Percentiles rank a stretch among this genome's conserved stretches.
phyloP scores from a whole-genome alignment of 164 flowering plant species.

The Warburgia ugandensis region DNA sequence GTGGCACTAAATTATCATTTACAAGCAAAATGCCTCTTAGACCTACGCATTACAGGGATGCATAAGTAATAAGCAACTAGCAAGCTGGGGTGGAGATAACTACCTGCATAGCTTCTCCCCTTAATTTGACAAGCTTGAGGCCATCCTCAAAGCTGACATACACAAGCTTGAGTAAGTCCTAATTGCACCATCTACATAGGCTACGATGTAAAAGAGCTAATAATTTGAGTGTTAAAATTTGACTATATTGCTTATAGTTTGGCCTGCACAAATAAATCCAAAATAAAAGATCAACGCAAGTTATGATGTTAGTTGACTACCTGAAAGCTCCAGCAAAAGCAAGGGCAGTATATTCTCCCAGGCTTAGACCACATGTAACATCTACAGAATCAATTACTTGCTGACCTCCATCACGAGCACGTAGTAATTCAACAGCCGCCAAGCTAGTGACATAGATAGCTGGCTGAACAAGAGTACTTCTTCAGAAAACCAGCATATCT shows the following conservation, averaged over 20 bases:
- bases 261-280: no score
- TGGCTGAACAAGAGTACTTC: slow-evolving; percentile 47
- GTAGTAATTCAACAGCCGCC: slow-evolving; percentile 90
- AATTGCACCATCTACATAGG: neutral
- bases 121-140: slow-evolving; percentile 85
- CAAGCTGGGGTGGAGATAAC: neutral
- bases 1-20: neutral
- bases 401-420: slow-evolving; percentile 92
- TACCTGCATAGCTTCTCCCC: slow-evolving; percentile 99
- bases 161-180: neutral
- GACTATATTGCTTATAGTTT: no score
- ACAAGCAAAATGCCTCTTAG: neutral
- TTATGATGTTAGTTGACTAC: slow-evolving; percentile 20
- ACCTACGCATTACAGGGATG: neutral
- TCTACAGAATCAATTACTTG: slow-evolving; percentile 90
- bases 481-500: slow-evolving; percentile 2
- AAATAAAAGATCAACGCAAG: no score
- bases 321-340: slow-evolving; percentile 99
- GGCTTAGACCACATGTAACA: slow-evolving; percentile 97
- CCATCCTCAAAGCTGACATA: slow-evolving; percentile 84
- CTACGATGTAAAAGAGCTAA: neutral
- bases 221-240: neutral
- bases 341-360: slow-evolving; percentile 98
- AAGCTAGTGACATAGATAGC: slow-evolving; percentile 97
- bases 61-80: neutral